Percentiles rank a stretch among this genome's conserved stretches.
These are phyloP conservation scores for Nakazawaea ambrosiae DNA, from an alignment of 805 yeast species.

Conservation along the genomic window DNA sequence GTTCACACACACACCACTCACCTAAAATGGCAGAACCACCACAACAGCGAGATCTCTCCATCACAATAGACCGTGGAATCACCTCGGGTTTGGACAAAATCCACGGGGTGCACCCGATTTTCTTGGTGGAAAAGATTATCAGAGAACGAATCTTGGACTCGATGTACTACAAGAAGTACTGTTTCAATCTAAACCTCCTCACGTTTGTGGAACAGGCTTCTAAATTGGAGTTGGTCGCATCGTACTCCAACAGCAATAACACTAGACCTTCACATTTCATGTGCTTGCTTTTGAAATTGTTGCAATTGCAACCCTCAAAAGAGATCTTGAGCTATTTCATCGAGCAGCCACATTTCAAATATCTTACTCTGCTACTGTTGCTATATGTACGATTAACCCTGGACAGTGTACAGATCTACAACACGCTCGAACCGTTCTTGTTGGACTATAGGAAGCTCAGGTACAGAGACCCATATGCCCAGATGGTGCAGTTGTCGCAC, in stretches of 20 bases:
- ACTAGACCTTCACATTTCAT: constrained; percentile 65
- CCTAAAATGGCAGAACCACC: neutral
- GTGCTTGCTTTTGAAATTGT: constrained; percentile 68
- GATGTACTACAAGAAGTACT: constrained; percentile 49
- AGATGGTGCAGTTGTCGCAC: constrained; percentile 35
- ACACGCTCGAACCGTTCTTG: constrained; percentile 44
- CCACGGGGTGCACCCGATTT: constrained; percentile 41
- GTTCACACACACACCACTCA: neutral
- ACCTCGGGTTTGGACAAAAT: constrained; percentile 19
- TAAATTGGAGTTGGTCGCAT: constrained; percentile 42
- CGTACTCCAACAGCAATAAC: constrained; percentile 25
- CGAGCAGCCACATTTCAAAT: constrained; percentile 67
- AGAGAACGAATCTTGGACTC: constrained; percentile 51
- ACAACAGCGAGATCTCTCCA: constrained; percentile 3
- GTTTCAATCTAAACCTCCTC: constrained; percentile 36
- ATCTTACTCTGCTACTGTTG: constrained; percentile 61
- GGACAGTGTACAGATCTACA: constrained; percentile 39
- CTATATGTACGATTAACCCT: constrained; percentile 50
- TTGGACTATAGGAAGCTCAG: constrained; percentile 68
- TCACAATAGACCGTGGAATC: constrained; percentile 27
- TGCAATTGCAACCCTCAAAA: constrained; percentile 65
- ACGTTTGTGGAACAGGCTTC: constrained; percentile 42
- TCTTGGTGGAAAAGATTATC: constrained; percentile 51
- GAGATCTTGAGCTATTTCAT: constrained; percentile 51
- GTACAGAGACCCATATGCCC: constrained; percentile 28